A percentile compares a stretch with the other conserved stretches of the same genome.
Conservation (phyloP, 2,329 filamentous ascomycete genomes). For the Hawksworthiomyces lignivorus region DNA sequence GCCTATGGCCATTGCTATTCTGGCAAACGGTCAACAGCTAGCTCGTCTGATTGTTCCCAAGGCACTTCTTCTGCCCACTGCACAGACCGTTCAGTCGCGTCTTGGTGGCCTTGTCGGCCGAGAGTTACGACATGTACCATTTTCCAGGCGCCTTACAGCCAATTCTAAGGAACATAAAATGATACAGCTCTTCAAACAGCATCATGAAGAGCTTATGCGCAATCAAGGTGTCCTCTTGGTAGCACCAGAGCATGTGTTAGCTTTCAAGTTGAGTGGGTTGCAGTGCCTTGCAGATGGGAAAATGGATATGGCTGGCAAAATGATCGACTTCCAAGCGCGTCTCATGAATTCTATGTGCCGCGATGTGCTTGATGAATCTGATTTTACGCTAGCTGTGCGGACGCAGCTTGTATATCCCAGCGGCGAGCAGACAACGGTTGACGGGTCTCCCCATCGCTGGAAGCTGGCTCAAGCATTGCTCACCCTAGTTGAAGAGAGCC, state of each 20-base stretch:
- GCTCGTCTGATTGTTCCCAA: constrained; percentile 49
- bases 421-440: constrained; percentile 38
- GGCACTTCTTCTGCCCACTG: constrained; percentile 49
- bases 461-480: constrained; percentile 33
- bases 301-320: constrained; percentile 30
- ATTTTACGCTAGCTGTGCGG: constrained; percentile 44
- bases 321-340: constrained; percentile 45
- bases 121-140: constrained; percentile 48
- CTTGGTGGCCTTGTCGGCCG: constrained; percentile 48
- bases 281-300: constrained; percentile 45
- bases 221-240: constrained; percentile 47
- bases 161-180: constrained; percentile 22
- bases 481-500: constrained; percentile 29
- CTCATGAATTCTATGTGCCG: constrained; percentile 37
- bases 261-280: constrained; percentile 54
- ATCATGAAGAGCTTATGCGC: constrained; percentile 30
- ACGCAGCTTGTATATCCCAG: constrained; percentile 52
- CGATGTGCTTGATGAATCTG: constrained; percentile 60
- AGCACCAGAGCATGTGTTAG: constrained; percentile 57
- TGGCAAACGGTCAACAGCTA: constrained; percentile 39
- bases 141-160: constrained; percentile 43
- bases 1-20: constrained; percentile 38
- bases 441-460: constrained; percentile 49
- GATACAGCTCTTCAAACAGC: constrained; percentile 24
- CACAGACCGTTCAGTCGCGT: constrained; percentile 45